Conservation (phyloP, 2,329 filamentous ascomycete genomes). For the Coniochaeta sp. region DNA sequence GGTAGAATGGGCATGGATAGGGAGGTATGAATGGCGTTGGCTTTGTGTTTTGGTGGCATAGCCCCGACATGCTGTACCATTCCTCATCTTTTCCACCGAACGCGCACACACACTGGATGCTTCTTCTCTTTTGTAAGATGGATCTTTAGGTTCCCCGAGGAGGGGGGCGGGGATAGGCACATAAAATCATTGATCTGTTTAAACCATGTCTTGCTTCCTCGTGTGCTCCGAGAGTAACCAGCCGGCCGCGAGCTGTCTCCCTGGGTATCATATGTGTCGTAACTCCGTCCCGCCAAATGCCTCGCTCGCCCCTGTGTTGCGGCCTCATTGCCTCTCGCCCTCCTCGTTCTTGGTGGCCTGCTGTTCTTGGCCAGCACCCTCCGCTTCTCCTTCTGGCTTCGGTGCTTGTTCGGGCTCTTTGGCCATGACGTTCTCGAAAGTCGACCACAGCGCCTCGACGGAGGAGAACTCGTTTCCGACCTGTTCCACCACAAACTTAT, state of each 20-base stretch:
- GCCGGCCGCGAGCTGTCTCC: background rate
- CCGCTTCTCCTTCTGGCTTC: constrained; percentile 19
- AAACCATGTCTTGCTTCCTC: constrained; percentile 19
- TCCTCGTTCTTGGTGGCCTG: constrained; percentile 13
- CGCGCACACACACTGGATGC: constrained; percentile 1
- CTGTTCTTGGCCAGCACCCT: constrained; percentile 9
- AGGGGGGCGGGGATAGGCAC: constrained; percentile 20
- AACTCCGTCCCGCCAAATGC: constrained; percentile 2
- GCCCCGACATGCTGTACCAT: background rate
- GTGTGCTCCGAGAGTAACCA: constrained; percentile 2
- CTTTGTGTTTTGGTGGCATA: background rate
- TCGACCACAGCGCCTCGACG: constrained; percentile 93
- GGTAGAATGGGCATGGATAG: constrained; percentile 9
- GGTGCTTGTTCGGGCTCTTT: constrained; percentile 44
- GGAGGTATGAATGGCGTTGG: constrained; percentile 1
- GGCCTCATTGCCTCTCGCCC: constrained; percentile 6
- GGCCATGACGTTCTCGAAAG: constrained; percentile 94
- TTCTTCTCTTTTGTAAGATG: constrained; percentile 11
- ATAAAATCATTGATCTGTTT: constrained; percentile 14
- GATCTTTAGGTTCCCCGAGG: constrained; percentile 11
- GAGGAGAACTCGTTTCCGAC: constrained; percentile 97
- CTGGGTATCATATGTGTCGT: constrained; percentile 6
- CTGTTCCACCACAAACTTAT: constrained; percentile 30
- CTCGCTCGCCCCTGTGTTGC: background rate
- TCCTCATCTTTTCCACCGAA: background rate